Conservation (phyloP, 2,329 filamentous ascomycete species). For the Cladophialophora yegresii region DNA sequence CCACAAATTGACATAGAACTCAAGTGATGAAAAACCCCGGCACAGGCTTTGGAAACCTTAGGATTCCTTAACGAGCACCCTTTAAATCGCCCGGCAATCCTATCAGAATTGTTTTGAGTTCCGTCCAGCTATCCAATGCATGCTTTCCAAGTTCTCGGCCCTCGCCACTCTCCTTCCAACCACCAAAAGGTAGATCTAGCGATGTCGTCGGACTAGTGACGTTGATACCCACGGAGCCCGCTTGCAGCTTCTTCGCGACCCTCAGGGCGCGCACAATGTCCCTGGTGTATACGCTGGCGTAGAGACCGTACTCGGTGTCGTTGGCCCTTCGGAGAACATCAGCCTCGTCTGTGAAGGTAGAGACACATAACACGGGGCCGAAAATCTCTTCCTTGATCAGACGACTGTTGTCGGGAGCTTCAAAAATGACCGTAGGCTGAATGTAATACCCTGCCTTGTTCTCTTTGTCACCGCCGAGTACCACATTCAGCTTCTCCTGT, state of each 20-base stretch:
- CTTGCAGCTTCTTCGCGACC: constrained; percentile 24
- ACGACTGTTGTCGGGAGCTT: constrained; percentile 45
- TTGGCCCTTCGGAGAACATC: constrained; percentile 23
- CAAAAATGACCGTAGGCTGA: constrained; percentile 74
- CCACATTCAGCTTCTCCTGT: constrained; percentile 67
- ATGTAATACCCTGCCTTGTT: constrained; percentile 13
- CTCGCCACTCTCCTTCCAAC: constrained; percentile 60
- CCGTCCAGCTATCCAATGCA: constrained; percentile 59
- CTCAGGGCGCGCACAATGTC: constrained; percentile 27
- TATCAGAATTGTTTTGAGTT: too few species aligned
- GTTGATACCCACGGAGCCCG: constrained; percentile 38
- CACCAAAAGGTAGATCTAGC: constrained; percentile 60
- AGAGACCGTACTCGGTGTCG: constrained; percentile 36
- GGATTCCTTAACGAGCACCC: too few species aligned
- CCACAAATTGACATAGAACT: too few species aligned
- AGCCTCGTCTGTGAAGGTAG: constrained; percentile 40
- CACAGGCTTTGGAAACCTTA: too few species aligned
- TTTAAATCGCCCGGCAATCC: too few species aligned
- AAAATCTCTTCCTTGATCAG: constrained; percentile 48
- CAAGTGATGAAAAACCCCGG: too few species aligned
- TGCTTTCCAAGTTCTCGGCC: constrained; percentile 58
- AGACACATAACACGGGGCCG: constrained; percentile 48
- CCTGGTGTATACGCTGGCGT: constrained; percentile 20
- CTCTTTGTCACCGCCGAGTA: constrained; percentile 61
- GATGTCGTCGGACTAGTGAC: neutral